These are phyloP conservation scores for Cadophora sp. DNA, from an alignment of 2,329 filamentous ascomycete species.

Conservation along the genomic window DNA sequence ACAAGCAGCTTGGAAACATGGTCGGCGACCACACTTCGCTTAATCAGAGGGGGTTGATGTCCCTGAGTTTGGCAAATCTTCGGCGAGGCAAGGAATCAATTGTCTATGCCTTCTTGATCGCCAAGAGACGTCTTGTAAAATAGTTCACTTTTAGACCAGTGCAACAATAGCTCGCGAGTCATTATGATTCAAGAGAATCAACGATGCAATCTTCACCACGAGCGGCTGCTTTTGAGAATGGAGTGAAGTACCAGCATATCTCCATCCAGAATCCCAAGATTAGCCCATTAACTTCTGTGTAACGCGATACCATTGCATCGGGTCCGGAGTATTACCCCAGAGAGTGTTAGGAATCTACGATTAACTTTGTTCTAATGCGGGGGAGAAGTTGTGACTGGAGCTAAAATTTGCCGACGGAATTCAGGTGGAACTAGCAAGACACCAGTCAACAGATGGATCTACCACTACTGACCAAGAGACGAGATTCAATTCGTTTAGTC, in stretches of 20 bases:
- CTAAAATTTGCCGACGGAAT: neutral
- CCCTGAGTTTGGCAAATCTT: neutral
- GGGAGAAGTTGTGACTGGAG: neutral
- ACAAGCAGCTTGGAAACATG: conserved; percentile 6
- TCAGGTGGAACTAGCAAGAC: neutral
- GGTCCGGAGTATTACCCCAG: neutral
- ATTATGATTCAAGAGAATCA: neutral
- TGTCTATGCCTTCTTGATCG: neutral
- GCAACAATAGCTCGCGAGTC: neutral
- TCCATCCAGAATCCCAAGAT: neutral
- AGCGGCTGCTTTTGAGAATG: neutral
- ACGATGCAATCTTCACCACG: neutral
- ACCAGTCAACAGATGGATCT: neutral
- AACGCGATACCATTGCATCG: neutral
- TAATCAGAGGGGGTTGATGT: neutral
- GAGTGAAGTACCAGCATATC: neutral
- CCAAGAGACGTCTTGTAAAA: neutral
- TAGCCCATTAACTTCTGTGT: neutral
- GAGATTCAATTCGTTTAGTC: too few species aligned
- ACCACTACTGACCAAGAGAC: neutral
- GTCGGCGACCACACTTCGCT: neutral
- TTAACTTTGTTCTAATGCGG: neutral
- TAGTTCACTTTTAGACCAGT: neutral
- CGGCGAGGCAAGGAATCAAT: neutral
- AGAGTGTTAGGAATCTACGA: neutral